phyloP scores from a whole-genome alignment of 345 rosid genomes.

The Heritiera littoralis region DNA sequence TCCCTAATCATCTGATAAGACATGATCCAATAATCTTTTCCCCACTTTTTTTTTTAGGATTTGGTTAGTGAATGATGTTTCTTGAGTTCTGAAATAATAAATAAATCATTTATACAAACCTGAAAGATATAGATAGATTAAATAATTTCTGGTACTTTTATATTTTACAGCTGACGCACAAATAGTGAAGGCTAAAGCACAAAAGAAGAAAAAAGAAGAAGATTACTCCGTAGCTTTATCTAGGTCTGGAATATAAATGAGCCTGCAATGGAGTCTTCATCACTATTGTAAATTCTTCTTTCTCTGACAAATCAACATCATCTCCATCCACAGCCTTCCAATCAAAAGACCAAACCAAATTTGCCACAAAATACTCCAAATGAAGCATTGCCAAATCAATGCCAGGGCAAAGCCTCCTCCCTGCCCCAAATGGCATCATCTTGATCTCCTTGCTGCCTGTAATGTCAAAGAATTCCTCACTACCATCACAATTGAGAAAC shows the following conservation, averaged over 20 bases:
- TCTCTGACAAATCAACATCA: not conserved
- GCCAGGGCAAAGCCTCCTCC: constrained; percentile 27
- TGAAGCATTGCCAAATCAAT: constrained; percentile 22
- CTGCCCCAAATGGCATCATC: constrained; percentile 27
- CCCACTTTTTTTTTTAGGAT: too few relatives aligned
- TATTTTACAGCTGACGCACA: not conserved
- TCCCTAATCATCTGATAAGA: too few relatives aligned
- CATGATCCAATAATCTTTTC: too few relatives aligned
- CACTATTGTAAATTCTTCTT: not conserved
- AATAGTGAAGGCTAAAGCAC: not conserved
- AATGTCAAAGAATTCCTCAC: not conserved
- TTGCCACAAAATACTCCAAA: constrained; percentile 23
- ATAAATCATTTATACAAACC: too few relatives aligned
- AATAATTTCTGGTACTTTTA: too few relatives aligned
- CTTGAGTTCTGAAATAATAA: too few relatives aligned
- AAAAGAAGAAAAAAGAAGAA: too few relatives aligned
- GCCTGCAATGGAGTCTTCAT: constrained; percentile 11
- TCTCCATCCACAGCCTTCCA: constrained; percentile 21
- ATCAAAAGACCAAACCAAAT: constrained; percentile 17
- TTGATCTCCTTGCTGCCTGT: constrained; percentile 14
- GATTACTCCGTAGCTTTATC: not conserved
- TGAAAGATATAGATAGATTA: too few relatives aligned
- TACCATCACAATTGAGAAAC: constrained; percentile 8
- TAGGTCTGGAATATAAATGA: not conserved
- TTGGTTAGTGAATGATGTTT: too few relatives aligned